Evolutionary conservation across 108 stramenopile genomes (phyloP), one percentile per base, ranked within the genome.

Genomic region (Parmales sp.): DNA sequence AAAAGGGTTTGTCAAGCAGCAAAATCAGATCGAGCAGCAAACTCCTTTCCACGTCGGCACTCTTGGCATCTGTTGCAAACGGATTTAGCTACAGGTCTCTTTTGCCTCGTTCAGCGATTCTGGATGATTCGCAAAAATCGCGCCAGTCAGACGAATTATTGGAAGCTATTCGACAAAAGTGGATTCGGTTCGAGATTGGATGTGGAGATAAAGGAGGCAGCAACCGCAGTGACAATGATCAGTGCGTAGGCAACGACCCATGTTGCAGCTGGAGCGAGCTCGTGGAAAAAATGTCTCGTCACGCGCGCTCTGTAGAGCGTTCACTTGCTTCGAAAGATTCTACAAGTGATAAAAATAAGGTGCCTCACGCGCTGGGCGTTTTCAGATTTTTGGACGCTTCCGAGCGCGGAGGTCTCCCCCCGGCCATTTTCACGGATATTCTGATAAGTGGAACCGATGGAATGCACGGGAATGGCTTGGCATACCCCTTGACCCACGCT

Each of bases 221-320:
- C 31, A 0, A 13, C 13, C 31, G 26, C 13, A 5, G 31, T 34
- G n/a, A n/a, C n/a, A n/a, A n/a, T n/a, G n/a, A n/a, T n/a, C n/a
- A n/a, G n/a, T n/a, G n/a, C n/a, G n/a, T n/a, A n/a, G n/a, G n/a
- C n/a, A n/a, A n/a, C n/a, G n/a, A n/a, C 54, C 11, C n/a, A 11
- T 60, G 54, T 20, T 60, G 54, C 54, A 60, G 54, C 16, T 60
- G 54, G 54, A 28, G 31, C 4, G 54, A 60, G 54, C 31, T 60
- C 9, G 31, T 60, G 3, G 54, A 60, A 34, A 60, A 60, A 20
- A 60, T 60, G 54, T 19, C n/a, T 20, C 13, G 54, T 11, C 54
- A 60, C 31, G 54, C 54, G 31, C 29, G 54, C 16, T 28, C 13
- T 34, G 0, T 60, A 9, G 54, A 60, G 54, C 29, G 54, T 28